A percentile compares a stretch with the other conserved stretches of the same genome.
Conservation (phyloP, 1,284 basidiomycete species). For the Cryptococcus sp. region DNA sequence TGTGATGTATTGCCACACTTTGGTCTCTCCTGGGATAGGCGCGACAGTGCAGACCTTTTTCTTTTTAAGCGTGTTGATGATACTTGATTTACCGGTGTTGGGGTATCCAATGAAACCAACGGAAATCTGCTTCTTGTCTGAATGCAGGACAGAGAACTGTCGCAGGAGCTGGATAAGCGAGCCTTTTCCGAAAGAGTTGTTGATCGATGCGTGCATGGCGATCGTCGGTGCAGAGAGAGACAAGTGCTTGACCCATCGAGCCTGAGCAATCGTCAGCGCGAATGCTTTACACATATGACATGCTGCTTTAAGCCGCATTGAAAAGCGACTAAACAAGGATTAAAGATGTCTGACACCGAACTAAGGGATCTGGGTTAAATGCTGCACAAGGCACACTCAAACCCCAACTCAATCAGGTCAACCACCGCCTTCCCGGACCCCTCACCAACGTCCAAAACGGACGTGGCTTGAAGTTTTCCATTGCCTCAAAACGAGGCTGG, state of each 20-base stretch:
- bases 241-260: slow-evolving; percentile 94
- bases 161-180: slow-evolving; percentile 95
- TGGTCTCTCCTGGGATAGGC: slow-evolving; percentile 97
- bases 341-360: slow-evolving; percentile 54
- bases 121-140: slow-evolving; percentile 99
- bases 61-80: slow-evolving; percentile 99
- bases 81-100: slow-evolving; percentile 95
- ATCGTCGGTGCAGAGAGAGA: slow-evolving; percentile 93
- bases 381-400: slow-evolving; percentile 27
- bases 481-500: slow-evolving; percentile 48
- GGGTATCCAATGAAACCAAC: slow-evolving; percentile 98
- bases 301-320: slow-evolving; percentile 10
- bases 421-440: slow-evolving; percentile 42
- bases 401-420: slow-evolving; percentile 56
- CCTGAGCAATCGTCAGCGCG: slow-evolving; percentile 58
- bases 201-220: slow-evolving; percentile 97
- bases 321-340: slow-evolving; percentile 15
- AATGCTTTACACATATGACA: slow-evolving; percentile 4
- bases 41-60: slow-evolving; percentile 97
- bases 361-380: slow-evolving; percentile 53
- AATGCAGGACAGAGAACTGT: slow-evolving; percentile 95
- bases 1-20: slow-evolving; percentile 99
- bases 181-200: slow-evolving; percentile 98
- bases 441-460: slow-evolving; percentile 51
- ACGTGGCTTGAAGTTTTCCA: slow-evolving; percentile 21